Conservation (phyloP, 257 asterid genomes). For the Agastache rugosa region DNA sequence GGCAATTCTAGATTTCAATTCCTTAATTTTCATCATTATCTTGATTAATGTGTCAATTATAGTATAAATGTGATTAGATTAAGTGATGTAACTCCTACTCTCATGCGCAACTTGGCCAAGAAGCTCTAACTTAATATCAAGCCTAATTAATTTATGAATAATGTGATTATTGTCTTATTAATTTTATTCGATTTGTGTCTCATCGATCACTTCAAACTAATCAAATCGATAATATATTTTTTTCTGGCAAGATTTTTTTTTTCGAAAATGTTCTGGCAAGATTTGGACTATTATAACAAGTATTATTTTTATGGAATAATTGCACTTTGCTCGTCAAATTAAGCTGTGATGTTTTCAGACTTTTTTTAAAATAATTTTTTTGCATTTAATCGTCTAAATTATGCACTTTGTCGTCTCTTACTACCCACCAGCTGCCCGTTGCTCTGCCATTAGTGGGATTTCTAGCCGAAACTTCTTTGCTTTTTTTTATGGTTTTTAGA, state of each 20-base stretch:
- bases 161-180: background rate
- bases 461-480: too few species aligned
- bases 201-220: background rate
- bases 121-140: background rate
- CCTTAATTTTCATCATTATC: background rate
- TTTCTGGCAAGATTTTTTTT: background rate
- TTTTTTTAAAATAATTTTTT: too few species aligned
- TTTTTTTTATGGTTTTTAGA: too few species aligned
- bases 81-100: background rate
- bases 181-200: background rate
- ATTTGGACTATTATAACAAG: background rate
- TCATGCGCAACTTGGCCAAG: background rate
- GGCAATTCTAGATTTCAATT: slow-evolving; percentile 22
- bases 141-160: background rate
- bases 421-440: too few species aligned
- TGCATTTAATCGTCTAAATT: too few species aligned
- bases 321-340: background rate
- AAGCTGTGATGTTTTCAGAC: too few species aligned
- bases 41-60: background rate
- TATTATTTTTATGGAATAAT: background rate
- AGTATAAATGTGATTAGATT: background rate
- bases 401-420: too few species aligned
- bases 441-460: too few species aligned
- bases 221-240: background rate
- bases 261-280: too few species aligned